phyloP scores from a whole-genome alignment of 768 basidiomycete species.

The Leccinum truebloodii region DNA sequence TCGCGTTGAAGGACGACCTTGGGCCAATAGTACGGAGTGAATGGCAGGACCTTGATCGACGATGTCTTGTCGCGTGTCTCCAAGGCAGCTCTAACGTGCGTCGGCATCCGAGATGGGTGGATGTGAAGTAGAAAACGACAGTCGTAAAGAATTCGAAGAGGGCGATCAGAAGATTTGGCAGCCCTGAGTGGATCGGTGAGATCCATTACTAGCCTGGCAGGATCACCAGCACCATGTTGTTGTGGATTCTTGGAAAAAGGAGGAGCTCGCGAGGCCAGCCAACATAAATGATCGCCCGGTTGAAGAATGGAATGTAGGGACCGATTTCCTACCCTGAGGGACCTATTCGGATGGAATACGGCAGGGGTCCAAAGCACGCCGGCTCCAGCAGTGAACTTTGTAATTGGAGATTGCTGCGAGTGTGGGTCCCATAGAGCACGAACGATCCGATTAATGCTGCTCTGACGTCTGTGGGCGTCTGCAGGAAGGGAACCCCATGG shows the following conservation, averaged over 20 bases:
- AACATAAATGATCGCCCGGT: conserved; percentile 40
- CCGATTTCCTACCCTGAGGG: conserved; percentile 20
- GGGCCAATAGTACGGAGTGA: conserved; percentile 51
- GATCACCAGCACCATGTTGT: conserved; percentile 20
- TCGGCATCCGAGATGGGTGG: conserved; percentile 44
- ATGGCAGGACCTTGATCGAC: conserved; percentile 38
- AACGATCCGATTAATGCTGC: conserved; percentile 49
- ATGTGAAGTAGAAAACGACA: conserved; percentile 60
- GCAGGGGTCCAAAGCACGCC: conserved; percentile 68
- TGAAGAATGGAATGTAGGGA: conserved; percentile 16
- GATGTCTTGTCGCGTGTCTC: conserved; percentile 16
- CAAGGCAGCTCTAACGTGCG: conserved; percentile 34
- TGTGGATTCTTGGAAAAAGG: conserved; percentile 39
- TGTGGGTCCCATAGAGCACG: conserved; percentile 48
- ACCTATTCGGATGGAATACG: conserved; percentile 28
- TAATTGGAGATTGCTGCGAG: conserved; percentile 11
- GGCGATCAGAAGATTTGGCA: conserved; percentile 15
- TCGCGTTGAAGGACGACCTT: conserved; percentile 37
- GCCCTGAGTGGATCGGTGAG: conserved; percentile 36
- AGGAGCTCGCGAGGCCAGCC: conserved; percentile 65
- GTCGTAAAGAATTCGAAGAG: conserved; percentile 57
- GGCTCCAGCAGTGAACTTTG: conserved; percentile 54
- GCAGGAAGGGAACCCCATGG: conserved; percentile 76
- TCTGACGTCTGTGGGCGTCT: conserved; percentile 54
- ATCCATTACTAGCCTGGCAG: conserved; percentile 40